A percentile compares a stretch with the other conserved stretches of the same genome.
Evolutionary conservation across 805 yeast genomes (phyloP).

Genomic region (Spathaspora arborariae): DNA sequence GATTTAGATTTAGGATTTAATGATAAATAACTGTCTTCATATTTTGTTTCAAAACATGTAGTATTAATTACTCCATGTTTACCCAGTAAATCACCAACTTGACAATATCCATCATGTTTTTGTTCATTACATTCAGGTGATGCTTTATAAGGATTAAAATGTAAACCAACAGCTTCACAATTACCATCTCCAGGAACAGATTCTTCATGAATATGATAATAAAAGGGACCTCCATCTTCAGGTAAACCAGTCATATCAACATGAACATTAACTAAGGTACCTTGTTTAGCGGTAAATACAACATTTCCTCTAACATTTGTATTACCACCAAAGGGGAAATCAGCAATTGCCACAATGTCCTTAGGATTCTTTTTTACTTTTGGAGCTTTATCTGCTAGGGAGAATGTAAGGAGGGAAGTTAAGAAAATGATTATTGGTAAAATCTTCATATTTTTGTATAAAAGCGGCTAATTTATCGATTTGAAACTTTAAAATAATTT

Average conservation of each 20-base stretch:
- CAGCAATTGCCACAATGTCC: slow-evolving; percentile 53
- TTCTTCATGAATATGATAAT: slow-evolving; percentile 62
- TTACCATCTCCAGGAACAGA: slow-evolving; percentile 45
- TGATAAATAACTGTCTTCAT: slow-evolving; percentile 63
- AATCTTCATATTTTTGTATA: slow-evolving; percentile 1
- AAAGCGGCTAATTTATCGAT: not conserved
- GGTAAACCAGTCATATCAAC: slow-evolving; percentile 72
- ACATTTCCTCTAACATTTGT: slow-evolving; percentile 47
- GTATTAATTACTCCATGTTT: slow-evolving; percentile 72
- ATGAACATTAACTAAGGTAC: slow-evolving; percentile 61
- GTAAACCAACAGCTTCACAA: slow-evolving; percentile 54
- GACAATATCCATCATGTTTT: slow-evolving; percentile 53
- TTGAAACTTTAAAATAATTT: not conserved
- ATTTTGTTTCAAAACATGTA: slow-evolving; percentile 62
- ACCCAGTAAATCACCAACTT: slow-evolving; percentile 74
- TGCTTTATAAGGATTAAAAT: slow-evolving; percentile 64
- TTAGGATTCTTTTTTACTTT: slow-evolving; percentile 45
- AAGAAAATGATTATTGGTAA: not conserved
- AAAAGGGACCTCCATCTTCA: slow-evolving; percentile 60
- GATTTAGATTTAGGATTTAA: slow-evolving; percentile 53
- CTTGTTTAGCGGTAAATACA: slow-evolving; percentile 53
- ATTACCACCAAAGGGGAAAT: slow-evolving; percentile 45
- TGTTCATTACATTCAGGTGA: slow-evolving; percentile 47
- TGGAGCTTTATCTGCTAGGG: slow-evolving; percentile 41
- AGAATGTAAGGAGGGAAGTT: not conserved